phyloP scores from a whole-genome alignment of 1,284 basidiomycete species.

The Malassezia obtusa region DNA sequence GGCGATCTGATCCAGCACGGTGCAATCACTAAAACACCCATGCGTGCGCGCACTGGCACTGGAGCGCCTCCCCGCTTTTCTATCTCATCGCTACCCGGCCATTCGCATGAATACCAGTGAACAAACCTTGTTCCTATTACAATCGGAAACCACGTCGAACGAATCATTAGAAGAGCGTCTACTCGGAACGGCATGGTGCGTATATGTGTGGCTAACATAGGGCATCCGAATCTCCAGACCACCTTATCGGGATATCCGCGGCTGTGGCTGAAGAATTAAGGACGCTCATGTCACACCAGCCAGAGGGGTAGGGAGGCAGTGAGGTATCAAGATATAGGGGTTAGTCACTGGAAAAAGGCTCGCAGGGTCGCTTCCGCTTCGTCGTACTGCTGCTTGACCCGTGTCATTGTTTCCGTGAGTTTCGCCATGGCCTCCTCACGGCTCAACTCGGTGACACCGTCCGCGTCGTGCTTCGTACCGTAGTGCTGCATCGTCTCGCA shows the following conservation, averaged over 20 bases:
- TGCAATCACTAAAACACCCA: neutral
- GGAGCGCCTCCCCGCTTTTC: neutral
- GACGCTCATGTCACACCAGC: neutral
- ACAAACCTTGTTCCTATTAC: constrained; percentile 5
- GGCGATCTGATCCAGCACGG: neutral
- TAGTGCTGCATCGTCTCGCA: constrained; percentile 82
- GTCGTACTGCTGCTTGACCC: constrained; percentile 34
- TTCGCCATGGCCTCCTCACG: constrained; percentile 27
- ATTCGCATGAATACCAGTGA: constrained; percentile 14
- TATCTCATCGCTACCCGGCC: constrained; percentile 9
- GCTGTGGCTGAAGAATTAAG: neutral
- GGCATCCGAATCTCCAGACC: neutral
- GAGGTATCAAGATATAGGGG: neutral
- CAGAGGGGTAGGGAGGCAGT: neutral
- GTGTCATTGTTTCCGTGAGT: constrained; percentile 23
- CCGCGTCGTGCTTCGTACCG: constrained; percentile 54
- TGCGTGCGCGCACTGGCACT: neutral
- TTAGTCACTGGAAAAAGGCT: constrained; percentile 47
- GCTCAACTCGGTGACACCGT: constrained; percentile 28
- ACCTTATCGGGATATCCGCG: neutral
- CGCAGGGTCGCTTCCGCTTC: constrained; percentile 44
- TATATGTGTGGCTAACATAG: neutral
- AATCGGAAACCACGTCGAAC: neutral
- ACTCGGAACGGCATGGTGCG: constrained; percentile 4
- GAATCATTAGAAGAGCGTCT: constrained; percentile 1